Evolutionary conservation across 345 rosid species (phyloP), one percentile per base, ranked within the genome.

Genomic region (Ceriops tagal): DNA sequence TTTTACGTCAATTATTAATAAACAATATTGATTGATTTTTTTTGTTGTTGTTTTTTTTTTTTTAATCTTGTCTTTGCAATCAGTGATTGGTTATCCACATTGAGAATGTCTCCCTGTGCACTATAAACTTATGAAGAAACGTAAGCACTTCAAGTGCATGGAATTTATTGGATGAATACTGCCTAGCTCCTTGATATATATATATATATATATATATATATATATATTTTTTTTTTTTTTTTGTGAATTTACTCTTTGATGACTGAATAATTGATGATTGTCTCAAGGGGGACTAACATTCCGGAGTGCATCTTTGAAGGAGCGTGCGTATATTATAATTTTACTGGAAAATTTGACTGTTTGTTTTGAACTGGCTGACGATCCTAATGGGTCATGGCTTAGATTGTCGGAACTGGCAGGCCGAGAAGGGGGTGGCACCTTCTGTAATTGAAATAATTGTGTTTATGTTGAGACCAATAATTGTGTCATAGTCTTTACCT

Each of bases 361-460:
- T 91, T 89, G 98, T 85, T 91, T 91, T 73, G 58, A 93, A 81
- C 85, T 91, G 72, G 97, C 87, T 67, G 96, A 93, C 79, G 97
- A 93, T 82, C 98, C 97, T 66, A 96, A 93, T 70, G 97, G 97
- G 73, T 72, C 98, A 93, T 71, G 97, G 97, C 73, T 74, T 89
- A 83, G 83, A 80, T 78, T 95, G 96, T 53, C 89, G 98, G 98
- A 78, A 89, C 76, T 93, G 95, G 97, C 96, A 93, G 98, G 97
- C 89, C 26, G 39, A 47, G 68, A 71, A 39, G 52, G 30, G 47
- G 47, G 39, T 52, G 46, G 10, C 11, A 2, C 16, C 47, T 43
- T 43, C 13, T 43, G 4, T 13, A 13, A 13, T 43, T 43, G 13
- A 35, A 32, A 51, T 27, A 22, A 63, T 20, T 68, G 3, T 13